A percentile compares a stretch with the other conserved stretches of the same genome.
Conservation (phyloP, 306 rosid species). For the Sindora glabra region DNA sequence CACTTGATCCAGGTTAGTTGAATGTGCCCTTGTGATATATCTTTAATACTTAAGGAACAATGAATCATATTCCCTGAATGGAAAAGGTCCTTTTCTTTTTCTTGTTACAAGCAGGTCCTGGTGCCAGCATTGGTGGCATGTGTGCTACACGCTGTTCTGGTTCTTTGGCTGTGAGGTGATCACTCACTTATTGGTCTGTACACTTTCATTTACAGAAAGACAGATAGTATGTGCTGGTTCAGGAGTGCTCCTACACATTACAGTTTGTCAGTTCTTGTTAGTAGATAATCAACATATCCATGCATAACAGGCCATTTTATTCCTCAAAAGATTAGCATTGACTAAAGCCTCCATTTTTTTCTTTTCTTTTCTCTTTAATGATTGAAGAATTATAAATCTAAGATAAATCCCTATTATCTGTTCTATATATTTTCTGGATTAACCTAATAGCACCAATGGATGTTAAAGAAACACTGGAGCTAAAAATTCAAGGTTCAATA, state of each 20-base stretch:
- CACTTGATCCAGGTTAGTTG: conserved; percentile 93
- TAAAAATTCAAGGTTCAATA: too few relatives aligned
- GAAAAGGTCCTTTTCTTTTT: conserved; percentile 5
- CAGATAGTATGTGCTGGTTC: neutral
- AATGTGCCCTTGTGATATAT: neutral
- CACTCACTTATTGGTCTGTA: conserved; percentile 4
- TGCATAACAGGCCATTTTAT: too few relatives aligned
- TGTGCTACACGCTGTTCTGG: conserved; percentile 99
- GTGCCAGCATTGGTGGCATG: conserved; percentile 99
- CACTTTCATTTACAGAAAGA: neutral
- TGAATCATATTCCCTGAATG: neutral
- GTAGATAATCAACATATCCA: too few relatives aligned
- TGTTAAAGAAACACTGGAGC: too few relatives aligned
- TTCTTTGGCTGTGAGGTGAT: conserved; percentile 88
- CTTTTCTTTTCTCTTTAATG: too few relatives aligned
- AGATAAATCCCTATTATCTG: too few relatives aligned
- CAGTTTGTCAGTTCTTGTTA: neutral
- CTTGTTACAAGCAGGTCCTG: conserved; percentile 70
- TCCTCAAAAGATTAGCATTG: too few relatives aligned
- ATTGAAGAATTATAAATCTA: too few relatives aligned
- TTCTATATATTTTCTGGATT: too few relatives aligned
- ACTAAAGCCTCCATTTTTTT: too few relatives aligned
- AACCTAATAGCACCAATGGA: too few relatives aligned
- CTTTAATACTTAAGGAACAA: neutral
- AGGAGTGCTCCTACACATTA: neutral